Conservation (phyloP, 352 stramenopile species). For the Globisporangium recalcitrans region DNA sequence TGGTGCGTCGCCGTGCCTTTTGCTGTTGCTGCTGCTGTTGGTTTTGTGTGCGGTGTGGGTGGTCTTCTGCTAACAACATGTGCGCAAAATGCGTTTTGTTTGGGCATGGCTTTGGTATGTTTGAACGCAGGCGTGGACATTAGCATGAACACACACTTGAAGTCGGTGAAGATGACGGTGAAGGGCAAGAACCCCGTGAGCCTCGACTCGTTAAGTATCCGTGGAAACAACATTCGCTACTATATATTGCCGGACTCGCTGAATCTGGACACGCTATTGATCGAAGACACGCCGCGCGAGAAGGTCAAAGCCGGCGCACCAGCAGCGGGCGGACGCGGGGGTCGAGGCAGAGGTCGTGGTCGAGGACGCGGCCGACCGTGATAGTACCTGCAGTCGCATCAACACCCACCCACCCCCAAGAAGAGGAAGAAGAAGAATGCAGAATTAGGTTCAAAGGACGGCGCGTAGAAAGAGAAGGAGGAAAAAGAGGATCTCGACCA, state of each 20-base stretch:
- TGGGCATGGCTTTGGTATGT: neutral
- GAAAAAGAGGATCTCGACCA: neutral
- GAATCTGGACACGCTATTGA: conserved; percentile 98
- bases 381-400: conserved; percentile 5
- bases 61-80: neutral
- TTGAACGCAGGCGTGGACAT: conserved; percentile 92
- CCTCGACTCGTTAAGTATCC: conserved; percentile 96
- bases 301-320: conserved; percentile 78
- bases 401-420: neutral
- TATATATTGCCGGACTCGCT: conserved; percentile 94
- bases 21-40: neutral
- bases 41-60: too few relatives aligned
- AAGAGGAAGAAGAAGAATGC: neutral
- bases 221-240: conserved; percentile 98
- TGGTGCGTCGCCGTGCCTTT: conserved; percentile 30
- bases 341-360: conserved; percentile 73
- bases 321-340: conserved; percentile 60
- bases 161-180: conserved; percentile 96
- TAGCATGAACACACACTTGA: conserved; percentile 99
- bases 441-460: neutral
- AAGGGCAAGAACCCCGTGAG: conserved; percentile 97
- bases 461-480: conserved; percentile 6
- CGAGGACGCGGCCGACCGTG: conserved; percentile 37
- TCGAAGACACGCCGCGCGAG: conserved; percentile 97
- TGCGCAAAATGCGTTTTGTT: neutral